phyloP scores from a whole-genome alignment of 2,329 filamentous ascomycete species.

The Calonectria multiphialidica region DNA sequence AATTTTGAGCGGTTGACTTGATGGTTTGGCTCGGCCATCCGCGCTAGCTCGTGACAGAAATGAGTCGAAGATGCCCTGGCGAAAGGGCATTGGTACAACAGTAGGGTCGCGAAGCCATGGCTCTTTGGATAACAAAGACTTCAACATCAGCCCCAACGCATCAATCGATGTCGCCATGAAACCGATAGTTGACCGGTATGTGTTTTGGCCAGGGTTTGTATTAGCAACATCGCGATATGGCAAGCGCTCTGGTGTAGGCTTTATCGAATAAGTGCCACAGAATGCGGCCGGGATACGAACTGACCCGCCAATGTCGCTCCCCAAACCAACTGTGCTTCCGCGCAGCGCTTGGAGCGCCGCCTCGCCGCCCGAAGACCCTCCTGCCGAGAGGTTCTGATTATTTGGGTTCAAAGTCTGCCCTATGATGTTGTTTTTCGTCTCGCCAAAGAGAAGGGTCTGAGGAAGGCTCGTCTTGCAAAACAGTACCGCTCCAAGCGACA shows the following conservation, averaged over 20 bases:
- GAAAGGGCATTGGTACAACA: constrained; percentile 75
- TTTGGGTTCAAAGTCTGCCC: constrained; percentile 49
- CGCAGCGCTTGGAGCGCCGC: constrained; percentile 48
- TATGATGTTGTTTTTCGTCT: constrained; percentile 50
- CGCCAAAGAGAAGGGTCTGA: constrained; percentile 39
- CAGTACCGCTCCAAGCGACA: constrained; percentile 38
- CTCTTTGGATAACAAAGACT: constrained; percentile 66
- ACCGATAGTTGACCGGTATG: constrained; percentile 72
- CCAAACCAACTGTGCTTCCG: constrained; percentile 49
- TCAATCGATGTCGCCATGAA: constrained; percentile 69
- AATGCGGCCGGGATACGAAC: constrained; percentile 49
- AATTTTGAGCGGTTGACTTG: constrained; percentile 60
- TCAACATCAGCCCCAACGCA: constrained; percentile 66
- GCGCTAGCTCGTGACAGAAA: constrained; percentile 48
- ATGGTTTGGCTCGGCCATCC: background rate
- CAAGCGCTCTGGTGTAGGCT: constrained; percentile 32
- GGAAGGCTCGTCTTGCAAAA: constrained; percentile 42
- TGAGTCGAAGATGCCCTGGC: constrained; percentile 58
- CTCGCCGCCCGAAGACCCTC: constrained; percentile 53
- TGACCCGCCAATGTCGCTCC: constrained; percentile 51
- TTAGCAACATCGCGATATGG: constrained; percentile 37
- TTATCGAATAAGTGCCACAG: constrained; percentile 35
- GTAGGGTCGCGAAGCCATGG: constrained; percentile 78
- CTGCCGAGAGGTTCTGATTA: constrained; percentile 48
- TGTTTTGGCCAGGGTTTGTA: constrained; percentile 67